Percentiles rank a stretch among this genome's conserved stretches.
These are phyloP conservation scores for Paraurostyla sp. DNA, from an alignment of 73 alveolate species.

Conservation along the genomic window DNA sequence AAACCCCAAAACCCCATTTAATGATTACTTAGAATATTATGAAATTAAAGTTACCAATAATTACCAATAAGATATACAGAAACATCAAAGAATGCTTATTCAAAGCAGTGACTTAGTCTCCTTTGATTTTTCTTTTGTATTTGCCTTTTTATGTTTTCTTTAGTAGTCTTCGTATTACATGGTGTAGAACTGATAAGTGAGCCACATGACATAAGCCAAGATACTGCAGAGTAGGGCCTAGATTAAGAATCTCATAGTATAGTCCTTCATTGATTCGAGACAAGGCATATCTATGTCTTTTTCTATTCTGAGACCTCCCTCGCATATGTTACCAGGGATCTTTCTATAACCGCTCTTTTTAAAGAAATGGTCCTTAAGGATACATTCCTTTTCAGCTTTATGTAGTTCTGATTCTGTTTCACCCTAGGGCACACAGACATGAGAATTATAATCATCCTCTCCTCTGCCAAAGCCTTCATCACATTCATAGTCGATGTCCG, in stretches of 20 bases:
- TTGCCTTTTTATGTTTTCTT: too few species aligned
- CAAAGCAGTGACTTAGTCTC: too few species aligned
- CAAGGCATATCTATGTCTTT: constrained; percentile 19
- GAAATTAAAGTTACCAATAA: too few species aligned
- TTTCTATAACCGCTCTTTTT: constrained; percentile 16
- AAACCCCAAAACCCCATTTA: too few species aligned
- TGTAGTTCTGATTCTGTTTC: not conserved
- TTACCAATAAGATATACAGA: too few species aligned
- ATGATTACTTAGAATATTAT: too few species aligned
- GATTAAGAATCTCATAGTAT: not conserved
- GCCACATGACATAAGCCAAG: not conserved
- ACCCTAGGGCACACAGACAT: not conserved
- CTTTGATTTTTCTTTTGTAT: too few species aligned
- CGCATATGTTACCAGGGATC: constrained; percentile 16
- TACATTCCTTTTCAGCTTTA: constrained; percentile 45
- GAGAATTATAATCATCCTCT: not conserved
- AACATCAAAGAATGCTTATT: too few species aligned
- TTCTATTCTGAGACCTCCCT: not conserved
- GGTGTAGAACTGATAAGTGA: not conserved
- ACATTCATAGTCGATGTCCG: constrained; percentile 25
- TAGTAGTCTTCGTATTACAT: not conserved
- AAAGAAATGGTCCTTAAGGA: not conserved
- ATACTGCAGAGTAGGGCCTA: not conserved
- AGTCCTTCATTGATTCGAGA: not conserved
- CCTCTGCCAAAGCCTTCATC: constrained; percentile 38